Conservation (phyloP, 1,139 yeast species). For the Zhuliangozyma blackwelliae region DNA sequence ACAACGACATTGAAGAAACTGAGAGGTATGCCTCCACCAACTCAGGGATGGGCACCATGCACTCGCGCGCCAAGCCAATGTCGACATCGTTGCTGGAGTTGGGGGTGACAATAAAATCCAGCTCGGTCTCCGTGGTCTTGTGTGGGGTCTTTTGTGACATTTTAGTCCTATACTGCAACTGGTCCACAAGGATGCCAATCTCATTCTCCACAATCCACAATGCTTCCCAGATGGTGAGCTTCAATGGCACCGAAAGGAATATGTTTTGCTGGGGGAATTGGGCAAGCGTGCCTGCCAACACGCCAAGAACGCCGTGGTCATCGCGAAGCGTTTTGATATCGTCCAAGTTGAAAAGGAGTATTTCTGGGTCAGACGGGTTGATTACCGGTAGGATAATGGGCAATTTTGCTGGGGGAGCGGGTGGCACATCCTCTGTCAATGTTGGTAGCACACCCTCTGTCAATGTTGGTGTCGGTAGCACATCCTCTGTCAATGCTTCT, state of each 20-base stretch:
- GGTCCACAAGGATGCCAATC: constrained; percentile 34
- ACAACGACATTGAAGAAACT: background rate
- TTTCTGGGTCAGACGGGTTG: constrained; percentile 25
- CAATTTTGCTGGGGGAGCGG: too few species aligned
- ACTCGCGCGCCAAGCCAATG: constrained; percentile 4
- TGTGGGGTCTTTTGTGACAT: background rate
- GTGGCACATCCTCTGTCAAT: too few species aligned
- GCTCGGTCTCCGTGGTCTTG: background rate
- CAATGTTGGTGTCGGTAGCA: too few species aligned
- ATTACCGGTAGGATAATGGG: constrained; percentile 21
- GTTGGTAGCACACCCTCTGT: too few species aligned
- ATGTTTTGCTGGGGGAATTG: constrained; percentile 88
- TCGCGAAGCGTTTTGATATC: constrained; percentile 52
- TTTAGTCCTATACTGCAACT: constrained; percentile 14
- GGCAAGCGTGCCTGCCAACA: constrained; percentile 76
- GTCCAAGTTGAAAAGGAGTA: constrained; percentile 46
- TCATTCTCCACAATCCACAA: constrained; percentile 54
- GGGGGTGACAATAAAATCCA: background rate
- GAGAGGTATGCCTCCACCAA: constrained; percentile 8
- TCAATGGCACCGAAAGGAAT: constrained; percentile 78
- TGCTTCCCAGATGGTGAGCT: constrained; percentile 69
- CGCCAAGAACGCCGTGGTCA: constrained; percentile 57
- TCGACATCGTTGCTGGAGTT: constrained; percentile 5
- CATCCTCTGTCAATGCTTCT: too few species aligned
- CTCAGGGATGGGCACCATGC: constrained; percentile 4